These are phyloP conservation scores for Solanum hybrid DNA, from an alignment of 305 asterid genomes.

Conservation along the genomic window DNA sequence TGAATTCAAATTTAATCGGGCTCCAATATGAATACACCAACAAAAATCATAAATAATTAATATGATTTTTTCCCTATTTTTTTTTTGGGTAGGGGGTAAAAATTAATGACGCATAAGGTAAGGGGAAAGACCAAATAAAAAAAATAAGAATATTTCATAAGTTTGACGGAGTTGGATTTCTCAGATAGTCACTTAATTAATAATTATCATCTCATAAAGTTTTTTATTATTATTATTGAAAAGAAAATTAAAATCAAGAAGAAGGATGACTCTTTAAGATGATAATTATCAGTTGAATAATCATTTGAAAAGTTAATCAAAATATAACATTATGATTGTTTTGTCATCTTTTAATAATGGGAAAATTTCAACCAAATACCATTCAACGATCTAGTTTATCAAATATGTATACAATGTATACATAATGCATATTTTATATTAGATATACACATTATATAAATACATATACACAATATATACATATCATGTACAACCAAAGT, in stretches of 20 bases:
- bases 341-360: background rate
- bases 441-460: background rate
- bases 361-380: background rate
- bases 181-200: background rate
- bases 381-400: background rate
- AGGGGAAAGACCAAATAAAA: background rate
- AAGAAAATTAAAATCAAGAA: background rate
- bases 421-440: background rate
- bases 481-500: background rate
- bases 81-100: background rate
- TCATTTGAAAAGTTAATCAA: background rate
- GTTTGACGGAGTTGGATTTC: background rate
- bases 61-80: background rate
- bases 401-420: background rate
- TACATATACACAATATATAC: background rate
- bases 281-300: background rate
- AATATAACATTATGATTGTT: background rate
- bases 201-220: background rate
- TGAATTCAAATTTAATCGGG: too few species aligned
- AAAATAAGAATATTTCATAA: background rate
- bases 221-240: background rate
- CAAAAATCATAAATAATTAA: background rate
- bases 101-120: background rate
- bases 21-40: too few species aligned
- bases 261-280: background rate